Percentiles rank a stretch among this genome's conserved stretches.
Evolutionary conservation across 2,329 filamentous ascomycete species (phyloP).

Genomic region (Xylaria sp.): DNA sequence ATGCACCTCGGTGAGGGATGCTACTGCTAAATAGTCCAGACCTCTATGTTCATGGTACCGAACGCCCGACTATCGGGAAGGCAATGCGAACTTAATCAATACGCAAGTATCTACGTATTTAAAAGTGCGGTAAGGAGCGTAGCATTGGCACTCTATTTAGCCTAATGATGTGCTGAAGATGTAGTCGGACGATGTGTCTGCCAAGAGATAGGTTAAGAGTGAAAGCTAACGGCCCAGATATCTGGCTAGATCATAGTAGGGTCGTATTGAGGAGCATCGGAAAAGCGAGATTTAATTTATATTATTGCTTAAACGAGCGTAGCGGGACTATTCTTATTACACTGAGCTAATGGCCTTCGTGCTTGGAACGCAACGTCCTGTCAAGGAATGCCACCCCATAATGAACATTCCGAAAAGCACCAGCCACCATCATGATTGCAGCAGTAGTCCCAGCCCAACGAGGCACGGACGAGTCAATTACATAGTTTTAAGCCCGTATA

Average conservation of each 20-base stretch:
- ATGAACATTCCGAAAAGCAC: background rate
- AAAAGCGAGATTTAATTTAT: background rate
- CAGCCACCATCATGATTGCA: background rate
- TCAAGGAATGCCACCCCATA: background rate
- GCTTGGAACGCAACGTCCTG: background rate
- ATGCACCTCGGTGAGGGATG: background rate
- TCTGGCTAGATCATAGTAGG: background rate
- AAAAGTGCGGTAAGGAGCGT: background rate
- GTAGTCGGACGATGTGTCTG: background rate
- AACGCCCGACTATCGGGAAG: background rate
- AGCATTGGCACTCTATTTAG: constrained; percentile 11
- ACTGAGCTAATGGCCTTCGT: background rate
- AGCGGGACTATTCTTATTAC: background rate
- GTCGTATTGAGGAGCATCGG: background rate
- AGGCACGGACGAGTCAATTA: constrained; percentile 47
- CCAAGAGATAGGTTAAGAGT: background rate
- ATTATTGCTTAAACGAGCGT: background rate
- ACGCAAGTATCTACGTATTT: background rate
- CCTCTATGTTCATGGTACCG: constrained; percentile 8
- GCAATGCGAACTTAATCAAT: background rate
- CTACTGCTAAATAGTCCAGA: background rate
- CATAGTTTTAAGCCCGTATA: constrained; percentile 49
- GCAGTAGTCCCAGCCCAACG: constrained; percentile 26
- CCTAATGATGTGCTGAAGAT: constrained; percentile 16
- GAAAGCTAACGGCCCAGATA: background rate